These are phyloP conservation scores for Platanthera guangdongensis DNA, from an alignment of 106 monocot species.

Conservation along the genomic window DNA sequence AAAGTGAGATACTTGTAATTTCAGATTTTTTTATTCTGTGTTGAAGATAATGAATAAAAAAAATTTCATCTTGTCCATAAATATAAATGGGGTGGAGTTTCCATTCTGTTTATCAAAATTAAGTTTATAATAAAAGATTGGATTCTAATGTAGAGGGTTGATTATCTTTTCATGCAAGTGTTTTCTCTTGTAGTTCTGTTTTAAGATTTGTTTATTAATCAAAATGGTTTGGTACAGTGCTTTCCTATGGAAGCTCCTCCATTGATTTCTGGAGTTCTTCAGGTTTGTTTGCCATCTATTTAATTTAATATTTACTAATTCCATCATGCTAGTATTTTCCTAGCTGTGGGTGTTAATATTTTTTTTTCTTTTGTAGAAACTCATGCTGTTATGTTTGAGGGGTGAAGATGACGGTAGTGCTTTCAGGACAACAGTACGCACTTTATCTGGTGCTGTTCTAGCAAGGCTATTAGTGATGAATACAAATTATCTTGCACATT, in stretches of 20 bases:
- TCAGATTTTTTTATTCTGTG: no score
- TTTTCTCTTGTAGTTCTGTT: neutral
- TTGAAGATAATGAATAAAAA: no score
- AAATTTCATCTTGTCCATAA: neutral
- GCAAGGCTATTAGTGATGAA: conserved; percentile 90
- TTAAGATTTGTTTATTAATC: conserved; percentile 7
- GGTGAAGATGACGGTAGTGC: conserved; percentile 64
- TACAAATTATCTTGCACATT: conserved; percentile 71
- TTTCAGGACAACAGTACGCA: conserved; percentile 58
- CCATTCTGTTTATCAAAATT: neutral
- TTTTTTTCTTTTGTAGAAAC: conserved; percentile 44
- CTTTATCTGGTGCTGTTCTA: conserved; percentile 66
- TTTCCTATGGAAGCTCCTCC: conserved; percentile 84
- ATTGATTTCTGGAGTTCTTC: conserved; percentile 64
- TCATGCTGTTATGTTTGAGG: conserved; percentile 62
- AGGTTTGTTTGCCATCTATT: conserved; percentile 41
- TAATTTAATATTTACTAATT: neutral
- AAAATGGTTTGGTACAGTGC: conserved; percentile 32
- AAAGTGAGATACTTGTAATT: no score
- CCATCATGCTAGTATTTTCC: neutral
- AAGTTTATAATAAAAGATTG: neutral
- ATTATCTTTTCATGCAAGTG: neutral
- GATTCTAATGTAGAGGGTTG: neutral
- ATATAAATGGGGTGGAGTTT: neutral
- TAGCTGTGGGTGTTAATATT: neutral